Base-by-base conservation (phyloP, 805 yeast genomes). In the Yarrowia divulgata region DNA sequence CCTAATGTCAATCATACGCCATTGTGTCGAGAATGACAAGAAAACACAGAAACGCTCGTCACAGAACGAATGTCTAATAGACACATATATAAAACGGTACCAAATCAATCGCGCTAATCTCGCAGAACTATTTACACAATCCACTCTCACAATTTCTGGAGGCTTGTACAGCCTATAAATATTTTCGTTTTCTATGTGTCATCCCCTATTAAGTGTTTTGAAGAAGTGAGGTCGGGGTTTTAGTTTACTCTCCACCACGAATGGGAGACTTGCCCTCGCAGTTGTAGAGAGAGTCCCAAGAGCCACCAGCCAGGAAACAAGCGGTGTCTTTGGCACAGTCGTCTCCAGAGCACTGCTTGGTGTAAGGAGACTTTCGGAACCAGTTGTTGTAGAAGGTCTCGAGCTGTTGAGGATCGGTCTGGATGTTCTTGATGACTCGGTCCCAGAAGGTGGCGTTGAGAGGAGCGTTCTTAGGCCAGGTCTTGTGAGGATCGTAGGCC, bases 401-500 rank as follows among this genome's bases (percentile, higher is more conserved):
- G 5, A 60, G 66, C 42, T 60, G 66, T 42, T 45, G 39, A 9
- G 66, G 52, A 19, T 60, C 66, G 34, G 39, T 39, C 66, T 60
- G 66, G 19, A 60, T 60, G 42, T 60, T 60, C 52, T 45, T 60
- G 34, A 60, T 60, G 12, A 60, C 70, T 40, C 71, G 69, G 73
- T 87, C 85, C 91, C 91, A 88, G 81, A 87, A 88, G 19, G 88
- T 83, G 18, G 87, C 91, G 74, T 87, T 88, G 73, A 88, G 81
- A 10, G 91, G 89, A 18, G 88, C 79, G 10, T 77, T 72, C 13
- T 67, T 72, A 18, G 91, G 90, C 91, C 91, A 88, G 16, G 82
- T 75, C 13, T 81, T 78, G 1, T 83, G 86, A 75, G 92, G 84
- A 1, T 90, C 86, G 16, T 63, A 63, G 10, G 68, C 57, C 2